Evolutionary conservation across 352 stramenopile genomes (phyloP).

Genomic region (Thalassiosira ordinaria): DNA sequence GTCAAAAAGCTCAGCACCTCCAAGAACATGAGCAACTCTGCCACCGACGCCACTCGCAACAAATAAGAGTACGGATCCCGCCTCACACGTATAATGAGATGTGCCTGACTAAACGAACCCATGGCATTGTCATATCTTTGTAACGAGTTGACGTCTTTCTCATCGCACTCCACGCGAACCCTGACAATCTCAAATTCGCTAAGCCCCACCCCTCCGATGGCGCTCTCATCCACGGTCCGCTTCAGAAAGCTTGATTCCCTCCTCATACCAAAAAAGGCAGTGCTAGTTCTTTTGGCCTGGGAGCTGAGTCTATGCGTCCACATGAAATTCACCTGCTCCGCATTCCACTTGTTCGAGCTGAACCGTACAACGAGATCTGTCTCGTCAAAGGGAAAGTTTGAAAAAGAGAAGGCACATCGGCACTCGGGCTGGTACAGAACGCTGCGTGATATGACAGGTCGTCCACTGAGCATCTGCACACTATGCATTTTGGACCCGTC

Average conservation of each 20-base stretch:
- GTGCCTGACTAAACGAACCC: constrained; percentile 41
- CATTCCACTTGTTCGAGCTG: constrained; percentile 49
- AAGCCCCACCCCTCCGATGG: constrained; percentile 35
- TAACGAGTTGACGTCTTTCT: constrained; percentile 18
- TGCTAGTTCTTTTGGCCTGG: neutral
- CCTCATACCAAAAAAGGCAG: neutral
- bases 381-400: constrained; percentile 56
- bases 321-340: constrained; percentile 44
- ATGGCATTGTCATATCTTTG: constrained; percentile 47
- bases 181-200: constrained; percentile 52
- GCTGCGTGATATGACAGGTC: constrained; percentile 35
- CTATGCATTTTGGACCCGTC: constrained; percentile 37
- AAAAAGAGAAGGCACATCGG: constrained; percentile 46
- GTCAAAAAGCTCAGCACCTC: constrained; percentile 50
- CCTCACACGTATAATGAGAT: constrained; percentile 41
- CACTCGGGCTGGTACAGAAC: constrained; percentile 50
- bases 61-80: constrained; percentile 54
- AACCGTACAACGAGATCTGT: constrained; percentile 49
- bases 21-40: constrained; percentile 49
- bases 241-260: constrained; percentile 25
- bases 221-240: constrained; percentile 21
- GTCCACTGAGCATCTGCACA: constrained; percentile 37
- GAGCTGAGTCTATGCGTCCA: constrained; percentile 38
- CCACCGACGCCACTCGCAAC: constrained; percentile 33
- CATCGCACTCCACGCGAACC: constrained; percentile 30